Base-by-base conservation (phyloP, 2,329 filamentous ascomycete species). In the Botrytis sinoallii region DNA sequence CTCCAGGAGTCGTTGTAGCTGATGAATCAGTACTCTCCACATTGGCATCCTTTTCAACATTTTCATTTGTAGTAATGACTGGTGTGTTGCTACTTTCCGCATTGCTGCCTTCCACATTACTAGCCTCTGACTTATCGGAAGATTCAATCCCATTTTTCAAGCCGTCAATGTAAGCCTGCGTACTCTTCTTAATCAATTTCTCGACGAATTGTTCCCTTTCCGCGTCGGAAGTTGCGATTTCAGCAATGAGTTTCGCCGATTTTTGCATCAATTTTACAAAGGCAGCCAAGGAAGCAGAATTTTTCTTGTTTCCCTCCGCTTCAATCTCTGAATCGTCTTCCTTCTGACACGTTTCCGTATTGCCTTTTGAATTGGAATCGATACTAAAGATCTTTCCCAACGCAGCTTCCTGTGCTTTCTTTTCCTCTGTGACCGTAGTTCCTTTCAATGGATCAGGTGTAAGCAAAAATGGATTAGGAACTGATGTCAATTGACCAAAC, bases 311-410 rank as follows among this genome's bases (percentile, higher is more conserved):
- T 46, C 22, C 52, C 18, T 61, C 29, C 1, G 20, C 18, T 60
- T 46, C 60, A 42, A 7, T 16, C 22, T 44, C 29, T 40, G 60
- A n/a, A 4, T 40, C 25, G n/a, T 55, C 67, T n/a, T 63, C 16
- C 46, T 75, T 75, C 12, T 9, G 48, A 32, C 1, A 1, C 14
- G 35, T 40, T 16, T 42, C 48, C 10, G 65, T 12, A 42, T n/a
- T 38, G 32, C 57, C 52, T 52, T 59, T 63, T n/a, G 73, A 20
- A 46, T 7, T 38, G 64, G 71, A 81, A 63, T 88, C 85, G 2
- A 88, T 79, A 59, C 85, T 86, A 66, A 90, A 86, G 25, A 90
- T 86, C 61, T 82, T 84, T 3, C 84, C 86, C 7, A 90, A 77
- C 0, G 87, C 84, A 1, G 83, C 81, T 75, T 90, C 88, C 74